phyloP scores from a whole-genome alignment of 768 basidiomycete species.

The Auricularia auricula-judae region DNA sequence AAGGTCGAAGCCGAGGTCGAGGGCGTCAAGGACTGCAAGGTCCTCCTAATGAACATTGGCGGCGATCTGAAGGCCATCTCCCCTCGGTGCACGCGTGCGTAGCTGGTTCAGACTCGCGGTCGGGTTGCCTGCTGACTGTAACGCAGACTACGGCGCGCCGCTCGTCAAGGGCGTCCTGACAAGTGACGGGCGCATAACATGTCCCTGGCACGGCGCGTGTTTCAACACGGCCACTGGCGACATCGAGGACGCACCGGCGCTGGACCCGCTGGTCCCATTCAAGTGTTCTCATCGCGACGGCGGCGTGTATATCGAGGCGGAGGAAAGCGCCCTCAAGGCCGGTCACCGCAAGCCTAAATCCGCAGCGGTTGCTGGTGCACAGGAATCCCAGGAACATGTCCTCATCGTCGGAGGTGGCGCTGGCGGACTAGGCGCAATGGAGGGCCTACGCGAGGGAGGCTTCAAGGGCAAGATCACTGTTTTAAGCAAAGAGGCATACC shows the following conservation, averaged over 20 bases:
- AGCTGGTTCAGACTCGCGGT: too few species aligned
- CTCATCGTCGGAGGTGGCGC: constrained; percentile 83
- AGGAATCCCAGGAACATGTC: constrained; percentile 44
- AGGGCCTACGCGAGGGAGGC: constrained; percentile 70
- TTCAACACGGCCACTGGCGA: constrained; percentile 81
- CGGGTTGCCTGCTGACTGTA: too few species aligned
- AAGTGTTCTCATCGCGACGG: constrained; percentile 52
- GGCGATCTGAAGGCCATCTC: not conserved
- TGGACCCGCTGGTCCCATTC: constrained; percentile 70
- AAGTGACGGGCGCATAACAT: constrained; percentile 68
- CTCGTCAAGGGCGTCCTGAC: constrained; percentile 56
- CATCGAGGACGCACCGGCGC: constrained; percentile 86
- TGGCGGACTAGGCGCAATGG: constrained; percentile 63
- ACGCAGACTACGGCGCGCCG: constrained; percentile 67
- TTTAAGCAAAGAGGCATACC: constrained; percentile 64
- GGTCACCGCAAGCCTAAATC: constrained; percentile 49
- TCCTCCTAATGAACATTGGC: not conserved
- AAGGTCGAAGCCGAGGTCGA: not conserved
- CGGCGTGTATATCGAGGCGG: constrained; percentile 71
- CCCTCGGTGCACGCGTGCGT: not conserved
- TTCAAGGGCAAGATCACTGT: constrained; percentile 59
- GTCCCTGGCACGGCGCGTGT: constrained; percentile 74
- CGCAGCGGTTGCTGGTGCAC: constrained; percentile 34
- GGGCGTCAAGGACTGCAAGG: not conserved
- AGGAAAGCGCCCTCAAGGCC: constrained; percentile 45